phyloP scores from a whole-genome alignment of 176 grass and related monocot species.

The Zoysia japonica region DNA sequence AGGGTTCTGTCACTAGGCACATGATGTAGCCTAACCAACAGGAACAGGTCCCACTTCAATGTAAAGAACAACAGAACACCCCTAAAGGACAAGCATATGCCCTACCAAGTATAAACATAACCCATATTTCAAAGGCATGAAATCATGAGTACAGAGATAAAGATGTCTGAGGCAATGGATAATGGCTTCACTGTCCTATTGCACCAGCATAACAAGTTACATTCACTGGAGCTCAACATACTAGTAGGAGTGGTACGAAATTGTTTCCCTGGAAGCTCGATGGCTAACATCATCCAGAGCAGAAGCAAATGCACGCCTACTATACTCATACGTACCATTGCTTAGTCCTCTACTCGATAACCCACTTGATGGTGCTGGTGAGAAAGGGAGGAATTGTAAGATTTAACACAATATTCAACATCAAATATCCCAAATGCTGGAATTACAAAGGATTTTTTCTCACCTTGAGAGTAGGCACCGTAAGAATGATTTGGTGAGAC shows the following conservation, averaged over 20 bases:
- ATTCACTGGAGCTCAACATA: conserved; percentile 22
- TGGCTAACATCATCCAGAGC: conserved; percentile 68
- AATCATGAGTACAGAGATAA: conserved; percentile 39
- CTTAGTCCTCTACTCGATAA: conserved; percentile 50
- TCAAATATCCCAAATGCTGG: conserved; percentile 7
- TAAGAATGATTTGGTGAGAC: conserved; percentile 49
- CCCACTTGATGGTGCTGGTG: conserved; percentile 62
- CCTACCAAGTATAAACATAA: conserved; percentile 31
- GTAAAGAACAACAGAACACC: conserved; percentile 27
- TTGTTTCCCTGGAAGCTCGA: conserved; percentile 41
- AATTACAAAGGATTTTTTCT: conserved; percentile 15
- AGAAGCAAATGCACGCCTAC: conserved; percentile 72
- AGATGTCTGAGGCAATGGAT: conserved; percentile 35
- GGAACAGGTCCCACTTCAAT: background rate
- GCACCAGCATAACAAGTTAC: conserved; percentile 29
- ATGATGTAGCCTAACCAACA: conserved; percentile 24
- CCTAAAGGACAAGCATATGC: conserved; percentile 3
- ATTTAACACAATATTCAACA: conserved; percentile 38
- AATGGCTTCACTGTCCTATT: conserved; percentile 17
- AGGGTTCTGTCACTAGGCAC: conserved; percentile 28
- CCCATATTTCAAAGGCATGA: conserved; percentile 55
- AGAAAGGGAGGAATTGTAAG: conserved; percentile 41
- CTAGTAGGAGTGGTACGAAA: conserved; percentile 66
- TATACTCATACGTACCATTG: conserved; percentile 72
- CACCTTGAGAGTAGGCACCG: conserved; percentile 48